Base-by-base conservation (phyloP, 2,329 filamentous ascomycete genomes). In the Clonostachys byssicola region DNA sequence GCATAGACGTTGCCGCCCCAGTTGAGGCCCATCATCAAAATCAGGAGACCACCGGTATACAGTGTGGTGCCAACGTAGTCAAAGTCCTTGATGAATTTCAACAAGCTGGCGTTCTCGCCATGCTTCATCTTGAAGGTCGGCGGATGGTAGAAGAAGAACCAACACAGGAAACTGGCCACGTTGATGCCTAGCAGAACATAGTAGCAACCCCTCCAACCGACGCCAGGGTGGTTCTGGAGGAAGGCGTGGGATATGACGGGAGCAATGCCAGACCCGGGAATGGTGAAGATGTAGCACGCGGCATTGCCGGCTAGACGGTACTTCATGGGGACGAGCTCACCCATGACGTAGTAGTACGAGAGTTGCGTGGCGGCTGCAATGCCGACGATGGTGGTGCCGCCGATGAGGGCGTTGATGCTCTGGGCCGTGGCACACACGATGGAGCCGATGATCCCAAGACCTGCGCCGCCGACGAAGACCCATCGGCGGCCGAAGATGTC, bases 401-500 rank as follows among this genome's bases (percentile, higher is more conserved):
- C 64, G 46, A 72, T 70, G 63, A 70, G 70, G 41, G 66, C 61
- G 30, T 60, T 57, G 50, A 72, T 68, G 46, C 47, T 60, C 44
- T 63, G 54, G 7, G 63, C 67, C 1, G 64, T 71, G 1, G 67
- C 67, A 6, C 66, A 64, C 13, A 71, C 60, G 30, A 71, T 61
- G 20, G 59, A 61, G 12, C 66, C 66, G 35, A 66, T 51, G 33
- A 68, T 58, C 17, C 61, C 56, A 9, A 64, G 55, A 13, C 56
- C 36, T 8, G 63, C 60, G 6, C 67, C 68, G 1, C 58, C 55
- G 20, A 68, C 57, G 45, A 68, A 59, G 52, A 68, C 67, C 52
- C 60, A 69, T 20, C 66, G 60, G 14, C 65, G 52, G 9, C 66
- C 66, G 40, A 70, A 71, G 20, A 71, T 65, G 49, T 70, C 68